phyloP scores from a whole-genome alignment of 2,329 filamentous ascomycete species.

The Microascus cirrosus region DNA sequence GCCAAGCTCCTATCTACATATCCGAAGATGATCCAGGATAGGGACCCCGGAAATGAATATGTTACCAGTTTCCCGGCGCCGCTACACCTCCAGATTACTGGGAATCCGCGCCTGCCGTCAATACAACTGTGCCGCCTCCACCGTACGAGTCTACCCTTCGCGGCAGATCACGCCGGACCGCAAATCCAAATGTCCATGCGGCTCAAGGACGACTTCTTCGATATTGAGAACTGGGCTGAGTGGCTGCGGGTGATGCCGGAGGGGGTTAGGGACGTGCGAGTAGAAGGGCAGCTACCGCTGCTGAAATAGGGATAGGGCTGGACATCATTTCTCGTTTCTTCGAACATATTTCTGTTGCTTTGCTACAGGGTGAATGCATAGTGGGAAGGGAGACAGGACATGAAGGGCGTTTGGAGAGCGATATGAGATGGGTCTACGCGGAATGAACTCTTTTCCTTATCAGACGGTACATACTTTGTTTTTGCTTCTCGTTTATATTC shows the following conservation, averaged over 20 bases:
- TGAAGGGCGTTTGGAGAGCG: background rate
- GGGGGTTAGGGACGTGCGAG: conserved; percentile 41
- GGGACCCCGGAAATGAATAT: conserved; percentile 31
- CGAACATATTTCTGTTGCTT: background rate
- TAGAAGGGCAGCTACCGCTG: conserved; percentile 35
- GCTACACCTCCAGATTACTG: conserved; percentile 43
- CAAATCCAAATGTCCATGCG: conserved; percentile 39
- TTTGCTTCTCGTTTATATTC: background rate
- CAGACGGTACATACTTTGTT: conserved; percentile 2
- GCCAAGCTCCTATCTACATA: conserved; percentile 40
- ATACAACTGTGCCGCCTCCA: conserved; percentile 42
- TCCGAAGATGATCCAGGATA: conserved; percentile 38
- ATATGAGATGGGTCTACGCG: conserved; percentile 1
- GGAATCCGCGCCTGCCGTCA: conserved; percentile 40
- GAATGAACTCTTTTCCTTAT: background rate
- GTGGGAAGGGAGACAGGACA: background rate
- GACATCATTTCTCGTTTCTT: conserved; percentile 4
- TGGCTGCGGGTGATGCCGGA: conserved; percentile 49
- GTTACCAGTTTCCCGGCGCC: conserved; percentile 40
- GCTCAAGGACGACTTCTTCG: conserved; percentile 37
- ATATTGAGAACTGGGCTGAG: conserved; percentile 43
- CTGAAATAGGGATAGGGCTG: conserved; percentile 2
- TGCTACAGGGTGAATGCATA: background rate
- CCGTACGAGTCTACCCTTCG: conserved; percentile 24
- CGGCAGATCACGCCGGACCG: conserved; percentile 30